Percentiles rank a stretch among this genome's conserved stretches.
Conservation (phyloP, 306 rosid genomes). For the Cercis canadensis region DNA sequence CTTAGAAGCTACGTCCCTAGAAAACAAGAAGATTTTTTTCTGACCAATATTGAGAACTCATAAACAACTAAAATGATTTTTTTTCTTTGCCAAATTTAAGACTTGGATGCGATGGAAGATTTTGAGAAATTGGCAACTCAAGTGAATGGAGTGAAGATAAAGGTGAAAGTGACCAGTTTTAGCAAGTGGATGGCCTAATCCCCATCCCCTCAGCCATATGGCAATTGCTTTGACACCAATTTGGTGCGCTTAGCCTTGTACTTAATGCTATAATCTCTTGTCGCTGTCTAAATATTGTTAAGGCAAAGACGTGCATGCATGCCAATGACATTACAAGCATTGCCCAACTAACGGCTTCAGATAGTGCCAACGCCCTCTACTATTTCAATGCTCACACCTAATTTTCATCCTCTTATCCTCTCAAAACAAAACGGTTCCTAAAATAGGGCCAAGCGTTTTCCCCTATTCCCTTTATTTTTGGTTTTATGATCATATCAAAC, state of each 20-base stretch:
- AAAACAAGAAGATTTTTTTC: no score
- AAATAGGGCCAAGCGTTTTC: no score
- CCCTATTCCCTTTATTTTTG: no score
- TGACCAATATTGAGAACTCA: no score
- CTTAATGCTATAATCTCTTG: not conserved
- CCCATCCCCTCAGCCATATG: not conserved
- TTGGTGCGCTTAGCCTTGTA: slow-evolving; percentile 11
- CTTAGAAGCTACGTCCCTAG: no score
- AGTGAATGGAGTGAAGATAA: not conserved
- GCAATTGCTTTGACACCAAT: not conserved
- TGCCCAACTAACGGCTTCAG: slow-evolving; percentile 10
- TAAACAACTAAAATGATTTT: no score
- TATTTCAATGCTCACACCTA: not conserved
- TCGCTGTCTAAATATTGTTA: slow-evolving; percentile 1
- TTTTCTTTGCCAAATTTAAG: no score
- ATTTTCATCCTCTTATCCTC: not conserved
- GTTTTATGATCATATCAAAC: no score
- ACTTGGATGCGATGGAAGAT: no score
- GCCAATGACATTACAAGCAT: slow-evolving; percentile 6
- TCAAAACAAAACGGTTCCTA: no score
- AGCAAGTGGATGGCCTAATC: not conserved
- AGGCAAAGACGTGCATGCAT: slow-evolving; percentile 16
- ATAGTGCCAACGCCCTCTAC: not conserved
- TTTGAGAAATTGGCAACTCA: no score
- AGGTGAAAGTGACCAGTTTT: not conserved